Evolutionary conservation across 306 rosid genomes (phyloP), one percentile per base, ranked within the genome.

Genomic region (Albizia julibrissin): DNA sequence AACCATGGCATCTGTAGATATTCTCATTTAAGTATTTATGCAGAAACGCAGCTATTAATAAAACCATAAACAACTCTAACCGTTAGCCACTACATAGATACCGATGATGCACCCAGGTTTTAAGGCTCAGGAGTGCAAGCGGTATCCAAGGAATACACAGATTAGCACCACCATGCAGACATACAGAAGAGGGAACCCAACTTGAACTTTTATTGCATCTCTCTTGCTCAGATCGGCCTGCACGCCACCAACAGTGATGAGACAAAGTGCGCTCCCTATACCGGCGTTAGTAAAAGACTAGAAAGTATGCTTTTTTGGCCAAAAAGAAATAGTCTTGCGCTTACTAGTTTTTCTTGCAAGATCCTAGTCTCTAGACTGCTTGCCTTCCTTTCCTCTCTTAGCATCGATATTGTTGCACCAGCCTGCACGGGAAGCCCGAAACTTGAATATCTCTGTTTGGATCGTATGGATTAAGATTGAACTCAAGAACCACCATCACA

Each of bases 101-200:
- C 18, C 14, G 59, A 77, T 43, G 78, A 59, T 24, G 22, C 68
- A 49, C 68, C 33, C 42, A 19, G n/a, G 44, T 52, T 62, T 62
- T 37, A 37, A 10, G 74, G 66, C 92, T 46, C 88, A 93, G 74
- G 33, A 79, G 79, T 47, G 95, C 44, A 90, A 81, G 75, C 82
- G 77, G 84, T 89, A 90, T 80, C 98, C 99, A 84, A 92, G 76
- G 81, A 89, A 82, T 42, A 90, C 79, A 81, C 91, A 83, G 9
- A 88, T 62, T n/a, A 95, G 87, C 10, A 92, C 97, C 92, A 95
- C 98, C 89, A 91, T 92, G 67, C 90, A 93, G 81, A 92, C 93
- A 84, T 87, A 92, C 29, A 95, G 84, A 80, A 87, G 84, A n/a
- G 99, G 98, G 82, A 93, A 93, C 46, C 95, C 98, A 0, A 83